phyloP scores from a whole-genome alignment of 148 eudicot species.

The Fagopyrum tataricum region DNA sequence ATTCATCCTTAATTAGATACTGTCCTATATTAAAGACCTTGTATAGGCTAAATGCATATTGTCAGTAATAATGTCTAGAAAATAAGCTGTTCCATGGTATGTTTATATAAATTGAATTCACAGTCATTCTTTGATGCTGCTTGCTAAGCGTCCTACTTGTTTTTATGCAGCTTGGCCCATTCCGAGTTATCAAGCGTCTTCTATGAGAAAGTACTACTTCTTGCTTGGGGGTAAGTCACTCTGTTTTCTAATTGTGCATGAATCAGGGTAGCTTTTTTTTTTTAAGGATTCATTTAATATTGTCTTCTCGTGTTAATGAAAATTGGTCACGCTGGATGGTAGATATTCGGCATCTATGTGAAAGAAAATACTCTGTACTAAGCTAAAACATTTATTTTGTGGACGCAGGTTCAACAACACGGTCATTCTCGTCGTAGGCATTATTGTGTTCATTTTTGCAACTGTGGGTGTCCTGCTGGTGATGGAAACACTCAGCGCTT shows the following conservation, averaged over 20 bases:
- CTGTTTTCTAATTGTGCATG: background rate
- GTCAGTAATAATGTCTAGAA: no score
- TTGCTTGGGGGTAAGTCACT: slow-evolving; percentile 81
- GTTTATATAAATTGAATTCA: no score
- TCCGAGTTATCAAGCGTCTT: slow-evolving; percentile 80
- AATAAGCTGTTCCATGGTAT: no score
- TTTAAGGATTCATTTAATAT: no score
- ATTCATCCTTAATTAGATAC: no score
- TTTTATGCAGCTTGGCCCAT: slow-evolving; percentile 64
- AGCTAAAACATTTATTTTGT: background rate
- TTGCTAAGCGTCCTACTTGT: background rate
- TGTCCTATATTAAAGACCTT: no score
- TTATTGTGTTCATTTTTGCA: slow-evolving; percentile 67
- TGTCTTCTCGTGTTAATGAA: background rate
- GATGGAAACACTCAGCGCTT: slow-evolving; percentile 95
- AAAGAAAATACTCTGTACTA: background rate
- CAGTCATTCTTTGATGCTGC: background rate
- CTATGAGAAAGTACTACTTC: slow-evolving; percentile 84
- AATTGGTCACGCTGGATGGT: background rate
- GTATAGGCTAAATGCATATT: no score
- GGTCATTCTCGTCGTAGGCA: slow-evolving; percentile 51
- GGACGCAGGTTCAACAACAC: slow-evolving; percentile 59
- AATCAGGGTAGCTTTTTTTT: no score
- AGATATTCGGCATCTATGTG: background rate
- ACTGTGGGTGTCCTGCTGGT: slow-evolving; percentile 86